Percentiles rank a stretch among this genome's conserved stretches.
Conservation (phyloP, 169 alveolate species). For the Plasmodium billcollinsi region DNA sequence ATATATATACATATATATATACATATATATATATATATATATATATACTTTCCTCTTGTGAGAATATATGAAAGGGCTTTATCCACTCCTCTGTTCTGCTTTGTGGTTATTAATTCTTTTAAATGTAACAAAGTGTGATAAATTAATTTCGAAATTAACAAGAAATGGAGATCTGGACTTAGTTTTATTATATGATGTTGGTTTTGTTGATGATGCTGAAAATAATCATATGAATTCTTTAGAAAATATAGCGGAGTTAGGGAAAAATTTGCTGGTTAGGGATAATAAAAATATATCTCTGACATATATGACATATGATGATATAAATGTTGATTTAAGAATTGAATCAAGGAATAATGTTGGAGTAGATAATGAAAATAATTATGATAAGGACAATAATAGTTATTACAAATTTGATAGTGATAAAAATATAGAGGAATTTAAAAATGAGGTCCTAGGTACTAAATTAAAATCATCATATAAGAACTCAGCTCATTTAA, state of each 20-base stretch:
- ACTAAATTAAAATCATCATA: not conserved
- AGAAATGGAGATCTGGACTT: slow-evolving; percentile 51
- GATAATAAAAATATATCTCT: slow-evolving; percentile 6
- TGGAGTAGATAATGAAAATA: not conserved
- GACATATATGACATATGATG: slow-evolving; percentile 35
- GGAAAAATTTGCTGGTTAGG: slow-evolving; percentile 19
- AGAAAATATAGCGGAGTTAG: slow-evolving; percentile 19
- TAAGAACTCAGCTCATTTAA: slow-evolving; percentile 33
- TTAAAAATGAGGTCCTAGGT: not conserved
- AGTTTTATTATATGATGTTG: slow-evolving; percentile 32
- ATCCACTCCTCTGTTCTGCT: too few species aligned
- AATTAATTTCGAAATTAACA: slow-evolving; percentile 27
- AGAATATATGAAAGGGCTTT: not conserved
- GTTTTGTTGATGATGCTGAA: not conserved
- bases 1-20: not conserved
- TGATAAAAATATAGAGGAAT: not conserved
- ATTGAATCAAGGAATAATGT: not conserved
- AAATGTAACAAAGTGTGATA: not conserved
- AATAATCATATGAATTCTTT: not conserved
- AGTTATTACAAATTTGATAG: not conserved
- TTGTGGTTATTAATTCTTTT: too few species aligned
- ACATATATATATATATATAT: not conserved
- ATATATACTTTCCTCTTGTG: not conserved
- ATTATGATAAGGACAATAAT: not conserved
- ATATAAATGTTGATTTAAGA: slow-evolving; percentile 11